Evolutionary conservation across 1,284 basidiomycete species (phyloP).

Genomic region (Tetrapyrgos nigripes): DNA sequence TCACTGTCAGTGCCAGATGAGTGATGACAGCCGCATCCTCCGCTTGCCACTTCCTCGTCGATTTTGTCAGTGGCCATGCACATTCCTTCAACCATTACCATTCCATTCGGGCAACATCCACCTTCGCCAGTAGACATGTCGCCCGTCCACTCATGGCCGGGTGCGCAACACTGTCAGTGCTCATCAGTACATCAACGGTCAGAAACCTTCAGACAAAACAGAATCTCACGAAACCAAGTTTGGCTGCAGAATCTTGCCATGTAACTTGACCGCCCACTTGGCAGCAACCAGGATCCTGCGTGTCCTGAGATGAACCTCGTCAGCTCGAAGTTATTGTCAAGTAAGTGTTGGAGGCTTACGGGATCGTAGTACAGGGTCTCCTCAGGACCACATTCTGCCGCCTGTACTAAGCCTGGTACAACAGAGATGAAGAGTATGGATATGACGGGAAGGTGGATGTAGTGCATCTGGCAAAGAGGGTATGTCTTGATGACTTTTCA

Average conservation of each 20-base stretch:
- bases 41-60: not conserved
- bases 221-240: conserved; percentile 10
- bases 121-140: conserved; percentile 9
- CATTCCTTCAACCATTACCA: conserved; percentile 6
- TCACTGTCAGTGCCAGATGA: not conserved
- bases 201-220: not conserved
- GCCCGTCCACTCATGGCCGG: conserved; percentile 10
- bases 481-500: too few relatives aligned
- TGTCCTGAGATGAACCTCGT: conserved; percentile 1
- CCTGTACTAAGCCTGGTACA: not conserved
- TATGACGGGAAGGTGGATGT: not conserved
- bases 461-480: not conserved
- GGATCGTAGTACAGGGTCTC: conserved; percentile 10
- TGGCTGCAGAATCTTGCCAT: conserved; percentile 10
- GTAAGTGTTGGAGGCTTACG: not conserved
- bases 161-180: conserved; percentile 4
- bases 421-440: not conserved
- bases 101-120: conserved; percentile 11
- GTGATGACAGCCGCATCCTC: conserved; percentile 8
- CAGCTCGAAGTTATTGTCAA: not conserved
- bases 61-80: not conserved
- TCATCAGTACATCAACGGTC: not conserved
- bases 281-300: conserved; percentile 2
- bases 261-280: conserved; percentile 2
- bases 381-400: not conserved